Percentiles rank a stretch among this genome's conserved stretches.
phyloP scores from a whole-genome alignment of 305 asterid genomes.

The Solanum chacoense region DNA sequence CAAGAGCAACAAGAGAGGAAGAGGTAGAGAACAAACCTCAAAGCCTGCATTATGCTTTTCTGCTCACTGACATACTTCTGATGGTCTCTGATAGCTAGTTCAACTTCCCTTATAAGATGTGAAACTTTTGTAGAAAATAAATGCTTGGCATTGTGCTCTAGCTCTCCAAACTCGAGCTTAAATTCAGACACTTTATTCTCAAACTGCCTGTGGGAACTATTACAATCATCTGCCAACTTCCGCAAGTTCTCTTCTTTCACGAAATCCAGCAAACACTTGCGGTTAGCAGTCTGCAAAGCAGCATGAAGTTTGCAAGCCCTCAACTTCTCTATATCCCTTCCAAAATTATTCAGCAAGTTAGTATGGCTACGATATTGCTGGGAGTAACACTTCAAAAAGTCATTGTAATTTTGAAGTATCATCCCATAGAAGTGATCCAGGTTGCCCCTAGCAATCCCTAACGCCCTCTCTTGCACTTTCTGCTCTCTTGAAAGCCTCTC shows the following conservation, averaged over 20 bases:
- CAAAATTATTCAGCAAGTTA: constrained; percentile 56
- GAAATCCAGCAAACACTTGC: constrained; percentile 78
- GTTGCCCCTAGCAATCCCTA: constrained; percentile 83
- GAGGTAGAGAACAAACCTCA: constrained; percentile 47
- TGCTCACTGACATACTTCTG: constrained; percentile 67
- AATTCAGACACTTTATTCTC: constrained; percentile 84
- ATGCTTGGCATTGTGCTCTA: constrained; percentile 61
- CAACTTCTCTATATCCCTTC: constrained; percentile 71
- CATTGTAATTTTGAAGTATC: constrained; percentile 61
- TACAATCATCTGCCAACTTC: constrained; percentile 73
- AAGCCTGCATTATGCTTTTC: constrained; percentile 87
- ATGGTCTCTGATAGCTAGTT: constrained; percentile 53
- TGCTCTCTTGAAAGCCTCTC: constrained; percentile 68
- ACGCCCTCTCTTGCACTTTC: constrained; percentile 86
- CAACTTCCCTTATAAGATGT: constrained; percentile 57
- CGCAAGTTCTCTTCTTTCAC: constrained; percentile 79
- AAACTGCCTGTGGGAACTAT: constrained; percentile 77
- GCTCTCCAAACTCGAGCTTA: constrained; percentile 80
- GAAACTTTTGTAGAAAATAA: constrained; percentile 70
- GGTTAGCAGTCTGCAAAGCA: constrained; percentile 42
- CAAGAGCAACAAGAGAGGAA: not conserved
- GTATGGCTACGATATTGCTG: constrained; percentile 74
- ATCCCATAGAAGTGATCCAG: constrained; percentile 73
- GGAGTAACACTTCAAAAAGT: constrained; percentile 58
- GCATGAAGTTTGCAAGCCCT: constrained; percentile 65